Conservation (phyloP, 352 stramenopile species). For the Pythium rishiriense region DNA sequence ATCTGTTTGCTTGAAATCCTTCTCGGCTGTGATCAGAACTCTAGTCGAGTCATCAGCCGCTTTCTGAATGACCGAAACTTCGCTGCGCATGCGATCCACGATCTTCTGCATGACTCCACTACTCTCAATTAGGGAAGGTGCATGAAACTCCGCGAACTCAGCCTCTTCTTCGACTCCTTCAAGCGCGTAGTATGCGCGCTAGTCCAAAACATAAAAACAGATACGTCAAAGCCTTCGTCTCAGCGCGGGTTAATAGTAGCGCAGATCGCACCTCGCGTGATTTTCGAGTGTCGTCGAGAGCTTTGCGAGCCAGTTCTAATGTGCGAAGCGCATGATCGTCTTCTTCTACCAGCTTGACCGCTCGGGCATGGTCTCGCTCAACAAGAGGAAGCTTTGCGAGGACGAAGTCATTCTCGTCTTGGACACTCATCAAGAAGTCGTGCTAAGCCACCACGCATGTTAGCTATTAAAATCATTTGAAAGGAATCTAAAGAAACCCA, state of each 20-base stretch:
- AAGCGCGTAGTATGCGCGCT: slow-evolving; percentile 48
- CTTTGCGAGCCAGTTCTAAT: slow-evolving; percentile 33
- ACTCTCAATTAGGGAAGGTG: slow-evolving; percentile 54
- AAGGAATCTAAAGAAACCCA: slow-evolving; percentile 13
- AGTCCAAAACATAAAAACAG: neutral
- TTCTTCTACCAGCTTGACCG: slow-evolving; percentile 43
- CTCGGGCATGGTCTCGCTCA: slow-evolving; percentile 52
- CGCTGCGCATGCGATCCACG: slow-evolving; percentile 33
- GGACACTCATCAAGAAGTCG: slow-evolving; percentile 48
- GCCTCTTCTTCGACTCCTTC: slow-evolving; percentile 79
- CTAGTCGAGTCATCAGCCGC: slow-evolving; percentile 21
- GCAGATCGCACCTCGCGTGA: slow-evolving; percentile 43
- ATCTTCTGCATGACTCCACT: slow-evolving; percentile 59
- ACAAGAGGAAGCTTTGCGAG: slow-evolving; percentile 59
- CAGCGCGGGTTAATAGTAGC: no score
- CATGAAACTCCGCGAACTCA: slow-evolving; percentile 74
- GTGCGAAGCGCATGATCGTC: slow-evolving; percentile 34
- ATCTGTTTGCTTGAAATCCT: slow-evolving; percentile 23
- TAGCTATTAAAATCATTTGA: neutral
- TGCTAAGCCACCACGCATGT: slow-evolving; percentile 24
- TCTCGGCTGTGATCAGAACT: slow-evolving; percentile 25
- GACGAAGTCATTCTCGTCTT: slow-evolving; percentile 47
- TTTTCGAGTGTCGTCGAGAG: slow-evolving; percentile 35
- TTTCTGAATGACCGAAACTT: slow-evolving; percentile 29
- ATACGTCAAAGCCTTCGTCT: neutral